phyloP scores from a whole-genome alignment of 768 basidiomycete genomes.

The Calocera viscosa region DNA sequence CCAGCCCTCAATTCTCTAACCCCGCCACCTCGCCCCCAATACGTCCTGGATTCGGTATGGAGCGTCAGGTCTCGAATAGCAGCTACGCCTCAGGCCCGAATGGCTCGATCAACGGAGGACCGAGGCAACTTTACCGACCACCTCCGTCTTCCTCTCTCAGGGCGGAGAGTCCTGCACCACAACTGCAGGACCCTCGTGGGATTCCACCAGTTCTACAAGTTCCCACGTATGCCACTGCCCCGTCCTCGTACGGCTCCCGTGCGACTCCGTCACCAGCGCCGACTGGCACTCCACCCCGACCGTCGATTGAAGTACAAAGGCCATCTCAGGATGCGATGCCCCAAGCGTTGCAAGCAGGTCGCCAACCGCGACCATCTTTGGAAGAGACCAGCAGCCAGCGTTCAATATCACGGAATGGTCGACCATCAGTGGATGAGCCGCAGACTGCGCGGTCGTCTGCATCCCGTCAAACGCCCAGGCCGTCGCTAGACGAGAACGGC shows the following conservation, averaged over 20 bases:
- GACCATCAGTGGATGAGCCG: background rate
- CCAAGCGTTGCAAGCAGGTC: background rate
- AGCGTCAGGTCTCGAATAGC: constrained; percentile 1
- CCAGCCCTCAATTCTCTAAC: background rate
- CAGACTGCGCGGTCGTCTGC: background rate
- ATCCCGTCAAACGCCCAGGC: background rate
- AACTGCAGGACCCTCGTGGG: background rate
- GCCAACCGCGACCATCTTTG: background rate
- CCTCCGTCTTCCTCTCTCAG: background rate
- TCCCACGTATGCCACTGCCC: constrained; percentile 11
- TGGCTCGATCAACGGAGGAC: background rate
- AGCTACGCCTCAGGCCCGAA: background rate
- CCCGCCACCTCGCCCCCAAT: background rate
- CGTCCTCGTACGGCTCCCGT: constrained; percentile 15
- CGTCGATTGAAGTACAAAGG: constrained; percentile 16
- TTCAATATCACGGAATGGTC: background rate
- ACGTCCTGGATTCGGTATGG: background rate
- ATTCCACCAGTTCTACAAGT: background rate
- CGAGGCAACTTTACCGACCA: background rate
- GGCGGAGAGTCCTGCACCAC: background rate
- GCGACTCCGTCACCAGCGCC: constrained; percentile 22
- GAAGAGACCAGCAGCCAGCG: constrained; percentile 6
- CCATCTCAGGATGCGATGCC: constrained; percentile 10
- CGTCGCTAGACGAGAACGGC: background rate
- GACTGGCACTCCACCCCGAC: constrained; percentile 10